phyloP scores from a whole-genome alignment of 345 rosid species.

The Cardamine occulta region DNA sequence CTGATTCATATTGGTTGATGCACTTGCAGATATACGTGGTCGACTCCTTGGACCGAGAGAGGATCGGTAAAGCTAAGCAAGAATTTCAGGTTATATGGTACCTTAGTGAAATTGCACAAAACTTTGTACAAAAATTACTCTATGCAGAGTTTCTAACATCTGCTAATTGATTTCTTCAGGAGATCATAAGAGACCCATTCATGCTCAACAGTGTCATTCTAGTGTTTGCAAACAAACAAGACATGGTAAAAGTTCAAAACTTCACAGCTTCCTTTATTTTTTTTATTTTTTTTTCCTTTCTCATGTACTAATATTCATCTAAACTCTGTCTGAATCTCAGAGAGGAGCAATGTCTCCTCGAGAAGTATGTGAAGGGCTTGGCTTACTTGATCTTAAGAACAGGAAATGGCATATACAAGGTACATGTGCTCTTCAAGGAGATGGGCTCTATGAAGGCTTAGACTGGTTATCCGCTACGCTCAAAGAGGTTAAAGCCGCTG shows the following conservation, averaged over 20 bases:
- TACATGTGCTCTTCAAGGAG: constrained; percentile 93
- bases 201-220: constrained; percentile 94
- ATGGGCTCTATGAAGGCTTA: constrained; percentile 96
- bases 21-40: constrained; percentile 85
- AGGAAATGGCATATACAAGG: constrained; percentile 99
- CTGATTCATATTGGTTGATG: constrained; percentile 1
- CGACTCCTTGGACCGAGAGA: constrained; percentile 97
- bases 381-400: constrained; percentile 89
- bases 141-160: constrained; percentile 38
- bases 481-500: constrained; percentile 89
- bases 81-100: constrained; percentile 80
- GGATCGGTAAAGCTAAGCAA: constrained; percentile 85
- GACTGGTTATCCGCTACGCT: constrained; percentile 88
- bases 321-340: constrained; percentile 45
- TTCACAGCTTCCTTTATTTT: neutral
- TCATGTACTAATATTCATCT: neutral
- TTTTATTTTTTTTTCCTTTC: neutral
- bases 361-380: constrained; percentile 94
- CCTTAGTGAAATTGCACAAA: constrained; percentile 18
- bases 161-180: constrained; percentile 49
- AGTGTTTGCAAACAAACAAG: constrained; percentile 99
- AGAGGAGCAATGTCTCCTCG: constrained; percentile 97
- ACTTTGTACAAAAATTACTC: constrained; percentile 17
- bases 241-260: constrained; percentile 68
- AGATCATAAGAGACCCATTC: constrained; percentile 92